Base-by-base conservation (phyloP, 73 alveolate species). In the Uronychia setigera region DNA sequence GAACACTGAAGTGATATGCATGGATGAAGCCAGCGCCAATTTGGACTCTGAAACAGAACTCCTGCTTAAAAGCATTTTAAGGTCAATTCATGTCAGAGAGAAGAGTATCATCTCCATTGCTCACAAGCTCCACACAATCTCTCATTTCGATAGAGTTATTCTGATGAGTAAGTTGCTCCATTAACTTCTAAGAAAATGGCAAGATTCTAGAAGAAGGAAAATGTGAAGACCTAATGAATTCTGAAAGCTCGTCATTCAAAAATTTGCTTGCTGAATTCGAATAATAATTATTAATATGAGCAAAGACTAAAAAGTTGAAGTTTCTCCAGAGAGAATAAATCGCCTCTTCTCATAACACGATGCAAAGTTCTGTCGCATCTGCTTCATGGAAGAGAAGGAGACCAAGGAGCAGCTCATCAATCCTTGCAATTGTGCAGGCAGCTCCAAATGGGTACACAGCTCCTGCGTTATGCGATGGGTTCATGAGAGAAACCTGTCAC, bases 1-100 rank as follows among this genome's bases (percentile, higher is more conserved):
- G n/a, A 46, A 46, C 19, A 46, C 67, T 11, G 67, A 46, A 82
- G 88, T 97, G 27, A 89, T 97, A n/a, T 87, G 95, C 33, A 85
- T 97, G 83, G 99, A 97, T 79, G 99, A 97, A 90, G 99, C 99
- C 0, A 97, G 98, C 26, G 98, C 99, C 0, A 95, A 92, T 35
- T 90, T 97, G 5, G 99, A 97, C 80, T 80, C 81, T 35, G 84
- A 95, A 33, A 95, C 98, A 19, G 99, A 97, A 74, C 89, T 83
- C 79, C 85, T 80, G 80, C 67, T 46, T 46, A 46, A 46, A 46
- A 46, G 67, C 67, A 92, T 97, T 31, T 95, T 92, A 82, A 85
- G 81, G 75, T 88, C 96, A 29, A 46, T 46, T 19, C 67, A 46
- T 46, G 67, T 46, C 67, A 46, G 19, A 19, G 67, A 46, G 67